phyloP scores from a whole-genome alignment of 257 asterid species.

The Verbena officinalis region DNA sequence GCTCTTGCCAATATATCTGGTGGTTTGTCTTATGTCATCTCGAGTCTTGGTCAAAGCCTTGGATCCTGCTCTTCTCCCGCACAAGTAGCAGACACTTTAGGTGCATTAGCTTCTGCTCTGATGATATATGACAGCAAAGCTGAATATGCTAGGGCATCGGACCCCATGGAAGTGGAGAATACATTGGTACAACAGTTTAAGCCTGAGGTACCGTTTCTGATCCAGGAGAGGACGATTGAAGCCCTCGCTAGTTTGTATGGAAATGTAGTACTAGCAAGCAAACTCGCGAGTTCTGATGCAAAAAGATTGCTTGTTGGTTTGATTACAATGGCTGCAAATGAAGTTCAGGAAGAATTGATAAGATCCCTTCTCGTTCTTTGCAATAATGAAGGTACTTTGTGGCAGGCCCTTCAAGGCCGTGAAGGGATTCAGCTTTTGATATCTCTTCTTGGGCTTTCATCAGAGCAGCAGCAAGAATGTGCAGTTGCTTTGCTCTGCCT shows the following conservation, averaged over 20 bases:
- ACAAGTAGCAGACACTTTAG: slow-evolving; percentile 94
- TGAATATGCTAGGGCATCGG: slow-evolving; percentile 81
- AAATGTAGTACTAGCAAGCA: slow-evolving; percentile 67
- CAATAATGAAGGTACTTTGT: slow-evolving; percentile 84
- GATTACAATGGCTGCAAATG: slow-evolving; percentile 92
- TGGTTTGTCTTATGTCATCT: slow-evolving; percentile 87
- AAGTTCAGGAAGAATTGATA: slow-evolving; percentile 90
- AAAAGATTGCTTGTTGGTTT: slow-evolving; percentile 89
- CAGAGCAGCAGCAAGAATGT: slow-evolving; percentile 99
- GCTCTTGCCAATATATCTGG: slow-evolving; percentile 99
- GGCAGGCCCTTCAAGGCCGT: slow-evolving; percentile 99
- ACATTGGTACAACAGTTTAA: slow-evolving; percentile 82
- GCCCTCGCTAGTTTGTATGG: slow-evolving; percentile 99
- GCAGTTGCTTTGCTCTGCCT: slow-evolving; percentile 96
- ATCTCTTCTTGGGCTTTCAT: slow-evolving; percentile 96
- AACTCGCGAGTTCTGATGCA: slow-evolving; percentile 89
- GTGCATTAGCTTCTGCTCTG: slow-evolving; percentile 98
- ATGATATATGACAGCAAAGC: slow-evolving; percentile 94
- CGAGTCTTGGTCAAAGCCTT: slow-evolving; percentile 99
- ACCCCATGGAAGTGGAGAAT: slow-evolving; percentile 85
- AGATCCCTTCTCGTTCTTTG: slow-evolving; percentile 83
- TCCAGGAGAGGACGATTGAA: slow-evolving; percentile 96
- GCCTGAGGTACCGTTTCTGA: slow-evolving; percentile 62
- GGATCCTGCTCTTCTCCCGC: slow-evolving; percentile 93
- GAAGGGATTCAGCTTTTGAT: slow-evolving; percentile 97